Evolutionary conservation across 2,329 filamentous ascomycete species (phyloP).

Genomic region (Colletotrichum gloeosporioides): DNA sequence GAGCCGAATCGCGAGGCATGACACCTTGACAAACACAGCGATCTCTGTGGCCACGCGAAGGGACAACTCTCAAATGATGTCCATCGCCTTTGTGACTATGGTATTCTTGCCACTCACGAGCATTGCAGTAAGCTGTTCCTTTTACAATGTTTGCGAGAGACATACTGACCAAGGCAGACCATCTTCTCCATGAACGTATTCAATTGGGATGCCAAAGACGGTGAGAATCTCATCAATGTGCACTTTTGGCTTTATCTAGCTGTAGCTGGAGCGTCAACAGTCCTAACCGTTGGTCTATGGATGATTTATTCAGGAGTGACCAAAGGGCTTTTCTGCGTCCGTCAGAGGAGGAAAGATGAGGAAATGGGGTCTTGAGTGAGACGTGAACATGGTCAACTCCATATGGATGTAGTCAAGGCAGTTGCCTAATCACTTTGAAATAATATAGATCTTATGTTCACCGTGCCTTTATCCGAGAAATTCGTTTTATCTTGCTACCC

Average conservation of each 20-base stretch:
- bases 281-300: not conserved
- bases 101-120: not conserved
- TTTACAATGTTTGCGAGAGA: accelerated
- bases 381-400: not conserved
- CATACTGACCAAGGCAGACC: not conserved
- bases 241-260: not conserved
- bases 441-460: not conserved
- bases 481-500: no score
- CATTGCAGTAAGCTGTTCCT: not conserved
- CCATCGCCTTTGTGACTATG: not conserved
- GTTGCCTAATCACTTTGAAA: not conserved
- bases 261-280: not conserved
- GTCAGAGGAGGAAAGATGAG: not conserved
- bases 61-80: not conserved
- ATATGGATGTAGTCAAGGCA: not conserved
- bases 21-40: not conserved
- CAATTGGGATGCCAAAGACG: not conserved
- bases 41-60: not conserved
- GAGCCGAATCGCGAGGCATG: not conserved
- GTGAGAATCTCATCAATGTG: not conserved
- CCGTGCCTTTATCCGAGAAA: not conserved
- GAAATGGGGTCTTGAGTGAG: not conserved
- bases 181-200: not conserved
- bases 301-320: not conserved
- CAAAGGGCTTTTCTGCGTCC: not conserved